Evolutionary conservation across 371 early-diverging fungal species (phyloP), one percentile per base, ranked within the genome.

Genomic region (Coemansia sp.): DNA sequence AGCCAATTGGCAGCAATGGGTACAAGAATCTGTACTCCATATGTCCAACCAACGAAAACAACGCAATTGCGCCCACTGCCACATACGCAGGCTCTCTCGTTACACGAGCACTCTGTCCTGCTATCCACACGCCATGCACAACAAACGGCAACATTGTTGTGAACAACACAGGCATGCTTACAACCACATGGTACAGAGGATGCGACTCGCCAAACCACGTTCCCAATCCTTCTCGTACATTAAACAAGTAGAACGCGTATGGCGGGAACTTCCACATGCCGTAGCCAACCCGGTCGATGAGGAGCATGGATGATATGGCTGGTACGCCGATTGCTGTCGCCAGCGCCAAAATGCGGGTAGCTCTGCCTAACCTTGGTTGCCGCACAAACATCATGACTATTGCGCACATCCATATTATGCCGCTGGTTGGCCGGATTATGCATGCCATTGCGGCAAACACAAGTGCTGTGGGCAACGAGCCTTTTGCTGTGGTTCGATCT

Each of bases 1-100:
- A 75, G 11, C 88, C 72, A 6, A 91, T 80, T n/a, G 95, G 94
- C 3, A 95, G 74, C 8, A 95, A 74, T 3, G 94, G 93, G 57
- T 85, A 88, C 14, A 97, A 80, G 76, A 97, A 97, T 1, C 98
- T 88, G 73, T 92, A 93, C 68, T 97, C 98, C 84, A 95, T 97
- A 72, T 97, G 98, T 2, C 87, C 80, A 5, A 93, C 77, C 31
- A 90, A 57, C 48, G 92, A 92, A 68, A 93, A 93, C 8, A 90
- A 74, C 0, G 75, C 39, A 8, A 89, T 21, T 1, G 89, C 85
- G 80, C 84, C 86, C 14, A 78, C 45, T 7, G 80, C 65, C 56
- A 84, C 61, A 63, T 68, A 18, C 4, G 67, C 50, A 63, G 78
- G 45, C 59, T 69, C 67, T 3, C 53, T 11, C 21, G 82, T 18